Base-by-base conservation (phyloP, 306 rosid genomes). In the Dryas alaskensis region DNA sequence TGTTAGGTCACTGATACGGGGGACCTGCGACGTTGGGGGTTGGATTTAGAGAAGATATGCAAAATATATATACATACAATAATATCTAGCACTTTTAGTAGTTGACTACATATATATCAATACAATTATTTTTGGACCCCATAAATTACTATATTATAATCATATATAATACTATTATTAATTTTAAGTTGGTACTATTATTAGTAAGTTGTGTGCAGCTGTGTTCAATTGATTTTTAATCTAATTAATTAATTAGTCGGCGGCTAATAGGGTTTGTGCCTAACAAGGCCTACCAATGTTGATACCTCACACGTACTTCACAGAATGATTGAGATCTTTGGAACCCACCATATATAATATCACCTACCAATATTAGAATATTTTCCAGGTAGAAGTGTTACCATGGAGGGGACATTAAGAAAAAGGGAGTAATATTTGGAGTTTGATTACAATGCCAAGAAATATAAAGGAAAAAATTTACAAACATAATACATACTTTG, bases 241-340 rank as follows among this genome's bases (percentile, higher is more conserved):
- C 37, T 31, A 31, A 31, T 31, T 31, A 22, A 22, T 51, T 64
- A 11, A 10, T 27, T 53, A 55, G 63, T n/a, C 3, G 1, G 37
- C 3, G 0, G 46, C 10, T 61, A 13, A 6, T 27, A 22, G 72
- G 67, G 45, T 47, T 72, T 37, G 66, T 72, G 58, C 68, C 46
- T 39, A 31, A 72, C 10, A 3, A 27, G 57, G 47, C 62, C 73
- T 58, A 10, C 81, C 73, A 37, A 48, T 22, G 45, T 72, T 39
- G 73, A 65, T 65, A 47, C 13, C 37, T 31, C 37, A 31, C 2
- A 50, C n/a, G n/a, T n/a, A n/a, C 43, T 46, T 10, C 8, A 40
- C 16, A 27, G 74, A 59, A 68, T 68, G 69, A 58, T 68, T 50
- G 69, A 60, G 63, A 40, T 25, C 6, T 46, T 72, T 31, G 14